phyloP scores from a whole-genome alignment of 306 rosid genomes.

The Echinosophora koreensis region DNA sequence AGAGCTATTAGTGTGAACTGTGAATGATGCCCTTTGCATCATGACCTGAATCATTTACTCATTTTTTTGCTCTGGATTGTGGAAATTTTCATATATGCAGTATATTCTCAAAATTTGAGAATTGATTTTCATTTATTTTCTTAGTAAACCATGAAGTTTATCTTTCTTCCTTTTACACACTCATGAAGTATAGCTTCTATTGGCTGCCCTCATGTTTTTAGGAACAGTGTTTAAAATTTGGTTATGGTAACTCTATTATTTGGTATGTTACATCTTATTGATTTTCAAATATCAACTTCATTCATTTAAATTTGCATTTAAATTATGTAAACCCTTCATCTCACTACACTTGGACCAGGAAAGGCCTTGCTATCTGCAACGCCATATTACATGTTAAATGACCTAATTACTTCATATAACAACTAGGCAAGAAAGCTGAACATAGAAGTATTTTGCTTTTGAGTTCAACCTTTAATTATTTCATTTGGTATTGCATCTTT shows the following conservation, averaged over 20 bases:
- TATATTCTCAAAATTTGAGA: neutral
- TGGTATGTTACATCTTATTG: conserved; percentile 3
- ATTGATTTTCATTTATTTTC: conserved; percentile 8
- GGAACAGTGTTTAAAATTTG: conserved; percentile 13
- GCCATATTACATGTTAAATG: conserved; percentile 20
- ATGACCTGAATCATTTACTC: conserved; percentile 6
- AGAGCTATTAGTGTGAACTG: neutral
- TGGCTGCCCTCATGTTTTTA: neutral
- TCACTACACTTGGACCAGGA: neutral
- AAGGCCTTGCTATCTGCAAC: conserved; percentile 4
- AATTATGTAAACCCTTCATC: conserved; percentile 23
- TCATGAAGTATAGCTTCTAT: neutral
- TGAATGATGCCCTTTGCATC: neutral
- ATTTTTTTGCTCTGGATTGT: conserved; percentile 7
- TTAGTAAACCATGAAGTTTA: conserved; percentile 10
- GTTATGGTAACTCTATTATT: neutral
- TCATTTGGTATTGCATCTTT: conserved; percentile 41
- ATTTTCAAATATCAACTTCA: conserved; percentile 23
- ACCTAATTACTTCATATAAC: conserved; percentile 10
- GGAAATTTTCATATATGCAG: conserved; percentile 1
- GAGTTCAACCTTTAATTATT: conserved; percentile 25
- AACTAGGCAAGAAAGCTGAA: conserved; percentile 22
- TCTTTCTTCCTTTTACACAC: conserved; percentile 21
- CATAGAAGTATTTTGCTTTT: conserved; percentile 3
- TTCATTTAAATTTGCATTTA: neutral